Base-by-base conservation (phyloP, 148 eudicot species). In the Chenopodium formosanum region DNA sequence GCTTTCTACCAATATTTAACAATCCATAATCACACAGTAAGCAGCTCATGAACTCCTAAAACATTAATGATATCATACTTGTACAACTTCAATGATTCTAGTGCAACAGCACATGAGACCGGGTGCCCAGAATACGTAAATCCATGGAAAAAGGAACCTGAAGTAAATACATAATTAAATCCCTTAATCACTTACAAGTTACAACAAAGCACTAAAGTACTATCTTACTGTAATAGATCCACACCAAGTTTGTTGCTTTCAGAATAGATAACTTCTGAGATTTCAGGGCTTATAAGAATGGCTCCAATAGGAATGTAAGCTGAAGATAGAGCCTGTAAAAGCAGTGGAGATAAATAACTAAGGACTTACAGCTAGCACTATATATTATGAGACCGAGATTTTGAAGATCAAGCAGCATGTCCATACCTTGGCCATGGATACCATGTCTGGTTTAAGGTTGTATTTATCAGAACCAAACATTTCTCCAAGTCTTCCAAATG, bases 121-220 rank as follows among this genome's bases (percentile, higher is more conserved):
- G 98, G 98, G 78, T 94, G 98, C 37, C 98, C 98, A 19, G 97
- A 93, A 82, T 94, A 94, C 29, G 98, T 94, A 83, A 94, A 94
- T 84, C 98, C 98, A 86, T 94, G 98, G 50, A 91, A 87, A 83
- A 94, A 94, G 46, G 85, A 12, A 80, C 98, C 98, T 94, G 65
- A 60, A 44, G 7, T 37, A 4, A 37, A 37, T 37, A 5, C 5
- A 37, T 37, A 5, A 5, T 40, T 52, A 44, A 74, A 19, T 32
- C 62, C 74, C 75, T 79, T 23, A 70, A 31, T 31, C 32, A 31
- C 32, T 31, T 31, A 31, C 32, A 31, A 31, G 32, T 31, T 31
- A 31, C 32, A 31, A 31, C 1, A 31, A 31, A 47, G 50, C 8
- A 47, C 10, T 47, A 10, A 8, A 47, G 50, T 9, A 47, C 50